Percentiles rank a stretch among this genome's conserved stretches.
These are phyloP conservation scores for Amanita pseudoporphyria DNA, from an alignment of 768 basidiomycete genomes.

Conservation along the genomic window DNA sequence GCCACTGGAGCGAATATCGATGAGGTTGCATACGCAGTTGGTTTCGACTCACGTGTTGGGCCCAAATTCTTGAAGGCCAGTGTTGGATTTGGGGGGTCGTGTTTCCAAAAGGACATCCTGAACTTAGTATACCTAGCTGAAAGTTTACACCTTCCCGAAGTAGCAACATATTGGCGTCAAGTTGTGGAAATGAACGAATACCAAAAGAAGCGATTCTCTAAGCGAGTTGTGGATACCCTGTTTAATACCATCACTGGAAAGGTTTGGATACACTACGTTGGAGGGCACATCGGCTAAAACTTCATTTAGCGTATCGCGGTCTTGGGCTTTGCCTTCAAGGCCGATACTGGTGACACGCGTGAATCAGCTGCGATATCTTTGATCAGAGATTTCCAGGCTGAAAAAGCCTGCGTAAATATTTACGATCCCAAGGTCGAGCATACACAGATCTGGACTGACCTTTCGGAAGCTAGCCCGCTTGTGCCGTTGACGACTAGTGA, in stretches of 20 bases:
- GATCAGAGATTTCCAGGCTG: constrained; percentile 86
- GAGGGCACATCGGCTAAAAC: not conserved
- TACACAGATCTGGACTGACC: constrained; percentile 80
- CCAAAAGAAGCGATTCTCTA: constrained; percentile 93
- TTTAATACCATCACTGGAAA: constrained; percentile 98
- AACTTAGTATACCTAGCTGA: constrained; percentile 97
- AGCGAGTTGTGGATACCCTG: constrained; percentile 91
- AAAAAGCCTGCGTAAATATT: constrained; percentile 77
- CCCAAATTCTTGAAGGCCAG: constrained; percentile 93
- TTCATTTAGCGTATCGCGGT: constrained; percentile 73
- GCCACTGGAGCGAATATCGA: constrained; percentile 98
- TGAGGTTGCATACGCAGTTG: constrained; percentile 92
- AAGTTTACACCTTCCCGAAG: constrained; percentile 90
- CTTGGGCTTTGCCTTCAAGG: constrained; percentile 98
- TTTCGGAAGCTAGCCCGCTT: constrained; percentile 57
- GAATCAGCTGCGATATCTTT: constrained; percentile 95
- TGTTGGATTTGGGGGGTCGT: constrained; percentile 96
- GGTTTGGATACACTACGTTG: constrained; percentile 33
- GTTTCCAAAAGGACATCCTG: constrained; percentile 99
- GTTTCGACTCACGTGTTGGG: constrained; percentile 87
- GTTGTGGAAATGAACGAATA: constrained; percentile 99
- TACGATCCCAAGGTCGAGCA: constrained; percentile 89
- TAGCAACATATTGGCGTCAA: constrained; percentile 95
- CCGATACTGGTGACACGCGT: constrained; percentile 98
- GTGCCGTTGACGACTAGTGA: constrained; percentile 57